These are phyloP conservation scores for Verticillium isaacii DNA, from an alignment of 2,329 filamentous ascomycete genomes.

Conservation along the genomic window DNA sequence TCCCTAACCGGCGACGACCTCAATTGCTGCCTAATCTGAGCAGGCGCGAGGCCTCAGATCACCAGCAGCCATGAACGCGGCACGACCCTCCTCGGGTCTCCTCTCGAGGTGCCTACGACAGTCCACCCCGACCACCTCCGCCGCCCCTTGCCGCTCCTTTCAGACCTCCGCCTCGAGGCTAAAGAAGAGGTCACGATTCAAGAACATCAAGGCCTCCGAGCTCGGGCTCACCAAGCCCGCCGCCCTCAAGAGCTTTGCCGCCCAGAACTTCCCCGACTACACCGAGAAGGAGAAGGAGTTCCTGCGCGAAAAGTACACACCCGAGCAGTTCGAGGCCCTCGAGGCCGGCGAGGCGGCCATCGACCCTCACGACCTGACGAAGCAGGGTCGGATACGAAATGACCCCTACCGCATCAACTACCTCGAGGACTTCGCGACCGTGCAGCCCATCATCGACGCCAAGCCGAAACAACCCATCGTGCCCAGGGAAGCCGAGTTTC, in stretches of 20 bases:
- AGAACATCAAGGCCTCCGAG: conserved; percentile 46
- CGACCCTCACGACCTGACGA: conserved; percentile 66
- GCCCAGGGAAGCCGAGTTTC: conserved; percentile 52
- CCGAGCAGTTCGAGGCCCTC: conserved; percentile 76
- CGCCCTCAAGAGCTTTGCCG: conserved; percentile 37
- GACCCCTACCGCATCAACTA: conserved; percentile 72
- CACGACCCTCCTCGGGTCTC: conserved; percentile 49
- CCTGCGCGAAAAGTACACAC: conserved; percentile 67
- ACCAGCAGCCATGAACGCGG: conserved; percentile 45
- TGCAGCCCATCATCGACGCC: conserved; percentile 75
- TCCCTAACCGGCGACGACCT: conserved; percentile 1
- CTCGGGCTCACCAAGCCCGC: conserved; percentile 42
- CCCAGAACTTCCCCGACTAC: conserved; percentile 57
- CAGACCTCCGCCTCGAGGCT: conserved; percentile 45
- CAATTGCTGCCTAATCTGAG: conserved; percentile 7
- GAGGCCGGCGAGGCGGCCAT: conserved; percentile 76
- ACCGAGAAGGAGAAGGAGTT: conserved; percentile 58
- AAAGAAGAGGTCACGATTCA: conserved; percentile 46
- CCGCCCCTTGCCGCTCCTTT: conserved; percentile 36
- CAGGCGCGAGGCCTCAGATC: conserved; percentile 8
- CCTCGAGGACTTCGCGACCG: conserved; percentile 74
- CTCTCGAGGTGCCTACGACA: conserved; percentile 40
- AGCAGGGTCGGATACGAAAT: conserved; percentile 65
- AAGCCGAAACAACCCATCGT: conserved; percentile 44
- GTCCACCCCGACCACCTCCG: conserved; percentile 24